phyloP scores from a whole-genome alignment of 495 filamentous ascomycete species.

The Tirmania nivea region DNA sequence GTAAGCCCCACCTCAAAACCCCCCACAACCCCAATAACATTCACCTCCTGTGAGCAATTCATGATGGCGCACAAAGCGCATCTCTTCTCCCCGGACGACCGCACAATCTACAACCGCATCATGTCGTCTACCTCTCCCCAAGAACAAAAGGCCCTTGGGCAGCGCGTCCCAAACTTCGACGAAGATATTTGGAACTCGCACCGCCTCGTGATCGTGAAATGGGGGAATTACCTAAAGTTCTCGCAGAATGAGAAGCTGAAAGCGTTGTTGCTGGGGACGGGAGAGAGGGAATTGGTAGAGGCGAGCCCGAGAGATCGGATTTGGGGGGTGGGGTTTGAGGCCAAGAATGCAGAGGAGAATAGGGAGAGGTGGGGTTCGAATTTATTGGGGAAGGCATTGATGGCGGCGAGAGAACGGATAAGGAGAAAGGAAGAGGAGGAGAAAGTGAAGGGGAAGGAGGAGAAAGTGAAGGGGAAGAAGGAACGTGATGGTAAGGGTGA shows the following conservation, averaged over 20 bases:
- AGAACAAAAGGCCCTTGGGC: conserved; percentile 33
- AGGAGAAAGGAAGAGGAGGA: conserved; percentile 5
- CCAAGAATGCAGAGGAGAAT: conserved; percentile 26
- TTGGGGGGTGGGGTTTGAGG: conserved; percentile 44
- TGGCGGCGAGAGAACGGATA: conserved; percentile 8
- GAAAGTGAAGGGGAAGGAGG: neutral
- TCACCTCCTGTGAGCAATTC: conserved; percentile 19
- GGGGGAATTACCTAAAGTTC: conserved; percentile 41
- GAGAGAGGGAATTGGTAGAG: conserved; percentile 39
- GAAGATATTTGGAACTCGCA: conserved; percentile 30
- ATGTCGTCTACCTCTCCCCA: conserved; percentile 24
- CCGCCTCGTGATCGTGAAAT: conserved; percentile 33
- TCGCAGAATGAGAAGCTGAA: conserved; percentile 23
- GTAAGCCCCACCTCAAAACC: conserved; percentile 18
- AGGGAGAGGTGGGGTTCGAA: conserved; percentile 41
- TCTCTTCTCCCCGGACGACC: conserved; percentile 27
- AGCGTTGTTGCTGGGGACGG: conserved; percentile 32
- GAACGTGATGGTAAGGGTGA: neutral
- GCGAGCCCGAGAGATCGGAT: conserved; percentile 38
- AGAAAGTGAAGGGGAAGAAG: conserved; percentile 1
- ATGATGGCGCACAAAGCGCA: conserved; percentile 44
- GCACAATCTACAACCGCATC: conserved; percentile 22
- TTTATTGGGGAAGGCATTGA: conserved; percentile 36
- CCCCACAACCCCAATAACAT: neutral
- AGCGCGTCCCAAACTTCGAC: conserved; percentile 33